phyloP scores from a whole-genome alignment of 2,329 filamentous ascomycete species.

The Neonectria punicea region DNA sequence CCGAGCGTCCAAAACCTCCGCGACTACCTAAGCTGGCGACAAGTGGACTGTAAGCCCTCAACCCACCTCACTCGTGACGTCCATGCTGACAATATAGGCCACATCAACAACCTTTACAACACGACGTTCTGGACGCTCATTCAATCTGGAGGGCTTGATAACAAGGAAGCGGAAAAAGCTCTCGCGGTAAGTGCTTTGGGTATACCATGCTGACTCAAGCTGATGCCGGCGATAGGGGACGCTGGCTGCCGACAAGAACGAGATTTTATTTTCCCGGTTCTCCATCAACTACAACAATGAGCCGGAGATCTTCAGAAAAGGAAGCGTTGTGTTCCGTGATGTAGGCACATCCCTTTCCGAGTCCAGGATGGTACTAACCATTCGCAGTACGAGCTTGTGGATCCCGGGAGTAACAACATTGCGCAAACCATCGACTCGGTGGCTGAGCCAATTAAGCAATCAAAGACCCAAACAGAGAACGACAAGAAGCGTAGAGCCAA shows the following conservation, averaged over 20 bases:
- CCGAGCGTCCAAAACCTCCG: slow-evolving; percentile 83
- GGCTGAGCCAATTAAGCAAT: slow-evolving; percentile 67
- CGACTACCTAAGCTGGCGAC: slow-evolving; percentile 97
- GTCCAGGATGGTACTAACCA: slow-evolving; percentile 35
- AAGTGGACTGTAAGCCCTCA: slow-evolving; percentile 83
- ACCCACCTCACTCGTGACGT: background rate
- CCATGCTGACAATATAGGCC: slow-evolving; percentile 64
- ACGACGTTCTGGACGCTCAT: slow-evolving; percentile 95
- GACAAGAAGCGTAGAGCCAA: slow-evolving; percentile 84
- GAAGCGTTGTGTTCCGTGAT: slow-evolving; percentile 88
- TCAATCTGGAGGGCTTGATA: slow-evolving; percentile 77
- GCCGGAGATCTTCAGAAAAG: slow-evolving; percentile 90
- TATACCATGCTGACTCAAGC: background rate
- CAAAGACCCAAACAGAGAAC: slow-evolving; percentile 85
- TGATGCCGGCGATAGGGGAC: slow-evolving; percentile 71
- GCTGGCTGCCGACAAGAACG: slow-evolving; percentile 88
- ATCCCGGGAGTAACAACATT: slow-evolving; percentile 62
- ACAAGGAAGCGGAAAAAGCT: slow-evolving; percentile 81
- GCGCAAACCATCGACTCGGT: slow-evolving; percentile 58
- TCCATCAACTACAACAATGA: slow-evolving; percentile 99
- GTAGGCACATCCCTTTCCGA: slow-evolving; percentile 55
- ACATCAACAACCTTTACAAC: slow-evolving; percentile 99
- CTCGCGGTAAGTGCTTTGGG: slow-evolving; percentile 69
- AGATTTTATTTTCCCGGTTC: slow-evolving; percentile 90
- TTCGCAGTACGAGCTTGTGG: slow-evolving; percentile 75